Percentiles rank a stretch among this genome's conserved stretches.
phyloP scores from a whole-genome alignment of 345 rosid species.

The Ceriops zippeliana region DNA sequence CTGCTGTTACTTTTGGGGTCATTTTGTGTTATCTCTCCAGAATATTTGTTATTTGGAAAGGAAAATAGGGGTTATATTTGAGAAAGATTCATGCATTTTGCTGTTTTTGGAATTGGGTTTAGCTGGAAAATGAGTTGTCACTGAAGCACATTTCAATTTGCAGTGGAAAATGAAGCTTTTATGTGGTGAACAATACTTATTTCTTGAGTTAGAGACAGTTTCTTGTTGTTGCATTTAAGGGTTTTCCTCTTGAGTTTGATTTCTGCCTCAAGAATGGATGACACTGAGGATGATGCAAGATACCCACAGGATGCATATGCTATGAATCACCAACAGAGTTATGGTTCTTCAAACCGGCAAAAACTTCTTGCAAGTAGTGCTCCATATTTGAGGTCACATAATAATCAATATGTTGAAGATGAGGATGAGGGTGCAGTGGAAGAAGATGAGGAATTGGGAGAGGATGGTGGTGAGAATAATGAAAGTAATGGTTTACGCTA shows the following conservation, averaged over 20 bases:
- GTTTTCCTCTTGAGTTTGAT: background rate
- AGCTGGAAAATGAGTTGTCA: background rate
- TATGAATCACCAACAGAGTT: slow-evolving; percentile 36
- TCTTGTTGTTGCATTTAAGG: background rate
- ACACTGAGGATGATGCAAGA: slow-evolving; percentile 66
- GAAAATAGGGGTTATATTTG: slow-evolving; percentile 1
- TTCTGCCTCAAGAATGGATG: slow-evolving; percentile 51
- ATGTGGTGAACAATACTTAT: background rate
- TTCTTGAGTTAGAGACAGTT: background rate
- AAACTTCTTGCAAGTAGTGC: slow-evolving; percentile 50
- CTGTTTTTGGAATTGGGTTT: background rate
- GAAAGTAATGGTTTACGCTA: slow-evolving; percentile 38
- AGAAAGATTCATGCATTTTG: background rate
- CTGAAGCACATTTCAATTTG: background rate
- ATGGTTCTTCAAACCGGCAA: slow-evolving; percentile 46
- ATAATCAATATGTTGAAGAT: slow-evolving; percentile 32
- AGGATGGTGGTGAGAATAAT: slow-evolving; percentile 40
- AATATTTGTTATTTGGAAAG: background rate
- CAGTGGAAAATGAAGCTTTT: background rate
- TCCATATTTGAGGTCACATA: slow-evolving; percentile 30
- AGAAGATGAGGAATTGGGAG: slow-evolving; percentile 32
- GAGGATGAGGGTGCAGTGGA: slow-evolving; percentile 40
- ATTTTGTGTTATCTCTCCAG: background rate
- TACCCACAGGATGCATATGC: slow-evolving; percentile 56
- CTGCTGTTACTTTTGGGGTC: background rate